Evolutionary conservation across 441 rosid species (phyloP).

Genomic region (Flueggea neowawraea): DNA sequence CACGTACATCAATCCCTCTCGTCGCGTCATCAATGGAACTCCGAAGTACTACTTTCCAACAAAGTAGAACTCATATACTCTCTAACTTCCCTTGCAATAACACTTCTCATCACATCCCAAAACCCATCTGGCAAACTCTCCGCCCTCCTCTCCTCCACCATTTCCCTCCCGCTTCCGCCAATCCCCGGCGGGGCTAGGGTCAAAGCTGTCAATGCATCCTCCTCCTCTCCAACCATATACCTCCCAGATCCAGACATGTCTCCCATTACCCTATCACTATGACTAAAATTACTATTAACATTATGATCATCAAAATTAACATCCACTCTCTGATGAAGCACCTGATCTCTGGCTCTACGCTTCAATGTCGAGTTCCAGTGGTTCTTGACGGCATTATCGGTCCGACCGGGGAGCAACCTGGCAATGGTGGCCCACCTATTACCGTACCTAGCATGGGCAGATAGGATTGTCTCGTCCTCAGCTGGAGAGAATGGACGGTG

Average conservation of each 20-base stretch:
- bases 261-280: neutral
- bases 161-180: slow-evolving; percentile 19
- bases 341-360: slow-evolving; percentile 36
- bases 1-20: too few species aligned
- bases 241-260: slow-evolving; percentile 10
- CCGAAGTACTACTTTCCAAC: slow-evolving; percentile 21
- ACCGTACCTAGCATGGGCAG: slow-evolving; percentile 63
- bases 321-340: slow-evolving; percentile 8
- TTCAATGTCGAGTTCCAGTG: slow-evolving; percentile 77
- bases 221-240: slow-evolving; percentile 8
- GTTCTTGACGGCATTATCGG: slow-evolving; percentile 73
- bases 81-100: slow-evolving; percentile 70
- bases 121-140: slow-evolving; percentile 47
- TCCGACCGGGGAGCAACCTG: slow-evolving; percentile 59
- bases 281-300: too few species aligned
- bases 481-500: slow-evolving; percentile 63
- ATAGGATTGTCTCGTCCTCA: slow-evolving; percentile 62
- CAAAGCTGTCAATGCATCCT: slow-evolving; percentile 59
- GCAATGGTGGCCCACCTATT: slow-evolving; percentile 85
- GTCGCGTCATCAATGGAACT: slow-evolving; percentile 19
- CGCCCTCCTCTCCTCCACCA: slow-evolving; percentile 17
- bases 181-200: slow-evolving; percentile 61
- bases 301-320: neutral
- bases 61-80: slow-evolving; percentile 46
- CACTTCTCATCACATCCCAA: slow-evolving; percentile 67